These are phyloP conservation scores for Torrubiella hemipterigena DNA, from an alignment of 2,329 filamentous ascomycete species.

Conservation along the genomic window DNA sequence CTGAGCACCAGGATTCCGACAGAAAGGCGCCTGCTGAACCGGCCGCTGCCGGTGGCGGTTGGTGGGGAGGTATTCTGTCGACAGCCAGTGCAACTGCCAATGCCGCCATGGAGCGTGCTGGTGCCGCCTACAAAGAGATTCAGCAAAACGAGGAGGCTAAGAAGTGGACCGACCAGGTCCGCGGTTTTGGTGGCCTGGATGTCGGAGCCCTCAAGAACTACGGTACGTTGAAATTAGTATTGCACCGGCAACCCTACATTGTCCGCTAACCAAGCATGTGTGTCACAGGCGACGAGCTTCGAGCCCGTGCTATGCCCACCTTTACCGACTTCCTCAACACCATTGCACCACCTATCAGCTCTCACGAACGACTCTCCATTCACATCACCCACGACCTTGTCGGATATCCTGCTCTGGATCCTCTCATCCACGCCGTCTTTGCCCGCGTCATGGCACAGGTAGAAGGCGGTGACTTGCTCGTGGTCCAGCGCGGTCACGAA, in stretches of 20 bases:
- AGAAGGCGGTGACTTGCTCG: conserved; percentile 87
- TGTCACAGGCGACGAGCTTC: conserved; percentile 66
- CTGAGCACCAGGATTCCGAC: conserved; percentile 45
- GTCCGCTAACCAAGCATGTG: background rate
- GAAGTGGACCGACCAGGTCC: conserved; percentile 89
- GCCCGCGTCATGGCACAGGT: conserved; percentile 97
- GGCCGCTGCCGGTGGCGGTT: conserved; percentile 50
- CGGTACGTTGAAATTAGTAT: conserved; percentile 18
- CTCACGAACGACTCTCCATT: conserved; percentile 91
- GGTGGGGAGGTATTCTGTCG: conserved; percentile 80
- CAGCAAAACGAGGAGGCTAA: conserved; percentile 94
- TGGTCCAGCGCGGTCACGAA: conserved; percentile 88
- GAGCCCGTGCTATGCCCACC: conserved; percentile 78
- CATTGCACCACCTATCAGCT: conserved; percentile 88
- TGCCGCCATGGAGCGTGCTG: conserved; percentile 83
- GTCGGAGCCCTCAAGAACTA: conserved; percentile 56
- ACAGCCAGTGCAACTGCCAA: conserved; percentile 74
- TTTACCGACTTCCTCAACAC: conserved; percentile 93
- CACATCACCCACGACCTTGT: conserved; percentile 95
- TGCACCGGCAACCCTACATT: background rate
- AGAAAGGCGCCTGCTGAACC: conserved; percentile 37
- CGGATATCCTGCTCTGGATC: conserved; percentile 88
- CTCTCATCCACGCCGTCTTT: conserved; percentile 84
- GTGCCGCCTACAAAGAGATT: conserved; percentile 87
- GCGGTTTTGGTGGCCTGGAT: conserved; percentile 49